These are phyloP conservation scores for Apiospora phragmitis DNA, from an alignment of 2,329 filamentous ascomycete genomes.

Conservation along the genomic window DNA sequence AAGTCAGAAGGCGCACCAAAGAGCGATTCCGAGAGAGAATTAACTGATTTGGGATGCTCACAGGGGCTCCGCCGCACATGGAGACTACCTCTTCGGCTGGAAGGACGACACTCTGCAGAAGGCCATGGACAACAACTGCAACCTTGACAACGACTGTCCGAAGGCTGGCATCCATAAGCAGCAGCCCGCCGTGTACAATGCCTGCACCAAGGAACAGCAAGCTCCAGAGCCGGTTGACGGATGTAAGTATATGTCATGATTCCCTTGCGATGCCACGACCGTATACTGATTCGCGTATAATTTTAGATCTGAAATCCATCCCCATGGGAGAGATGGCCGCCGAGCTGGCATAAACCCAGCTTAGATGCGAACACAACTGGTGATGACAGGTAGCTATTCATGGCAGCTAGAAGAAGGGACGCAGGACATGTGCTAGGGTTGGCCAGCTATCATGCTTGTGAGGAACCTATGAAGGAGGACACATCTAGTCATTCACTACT, in stretches of 20 bases:
- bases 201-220: conserved; percentile 46
- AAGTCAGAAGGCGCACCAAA: conserved; percentile 17
- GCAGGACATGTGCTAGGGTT: no score
- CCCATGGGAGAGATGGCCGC: conserved; percentile 31
- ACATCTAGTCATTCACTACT: neutral
- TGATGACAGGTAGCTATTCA: neutral
- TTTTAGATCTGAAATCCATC: conserved; percentile 28
- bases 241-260: conserved; percentile 37
- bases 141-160: conserved; percentile 46
- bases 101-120: conserved; percentile 48
- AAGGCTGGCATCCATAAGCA: conserved; percentile 46
- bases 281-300: neutral
- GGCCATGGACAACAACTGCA: conserved; percentile 48
- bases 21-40: neutral
- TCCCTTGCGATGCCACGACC: neutral
- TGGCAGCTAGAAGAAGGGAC: neutral
- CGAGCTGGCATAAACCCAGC: neutral
- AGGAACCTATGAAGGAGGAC: neutral
- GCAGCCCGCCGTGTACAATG: conserved; percentile 44
- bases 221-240: conserved; percentile 50
- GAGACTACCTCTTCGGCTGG: conserved; percentile 55
- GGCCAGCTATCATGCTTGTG: no score
- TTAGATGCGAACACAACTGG: neutral
- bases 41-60: neutral
- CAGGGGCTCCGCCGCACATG: conserved; percentile 48